These are phyloP conservation scores for Apophysomyces variabilis DNA, from an alignment of 371 early-diverging fungal genomes.

Conservation along the genomic window DNA sequence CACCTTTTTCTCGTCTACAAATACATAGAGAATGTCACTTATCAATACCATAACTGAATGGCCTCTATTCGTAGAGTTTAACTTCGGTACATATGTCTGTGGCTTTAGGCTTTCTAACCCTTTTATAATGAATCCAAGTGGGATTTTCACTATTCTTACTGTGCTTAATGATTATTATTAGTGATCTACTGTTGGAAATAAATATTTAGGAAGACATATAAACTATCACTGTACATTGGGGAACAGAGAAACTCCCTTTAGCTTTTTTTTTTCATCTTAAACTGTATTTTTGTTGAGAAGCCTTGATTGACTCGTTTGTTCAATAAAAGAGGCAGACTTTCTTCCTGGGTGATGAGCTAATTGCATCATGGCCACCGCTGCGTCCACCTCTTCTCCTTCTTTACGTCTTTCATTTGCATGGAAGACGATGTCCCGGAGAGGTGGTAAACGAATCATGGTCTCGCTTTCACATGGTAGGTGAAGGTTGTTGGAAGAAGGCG, in stretches of 20 bases:
- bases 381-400: slow-evolving; percentile 22
- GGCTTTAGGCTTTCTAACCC: too few species aligned
- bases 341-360: slow-evolving; percentile 14
- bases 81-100: too few species aligned
- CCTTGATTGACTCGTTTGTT: background rate
- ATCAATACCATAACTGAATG: too few species aligned
- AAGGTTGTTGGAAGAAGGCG: background rate
- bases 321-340: background rate
- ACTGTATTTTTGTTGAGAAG: background rate
- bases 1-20: too few species aligned
- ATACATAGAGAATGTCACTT: background rate
- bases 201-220: background rate
- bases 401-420: slow-evolving; percentile 14
- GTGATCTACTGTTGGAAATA: too few species aligned
- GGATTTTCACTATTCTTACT: too few species aligned
- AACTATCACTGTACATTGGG: background rate
- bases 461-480: background rate
- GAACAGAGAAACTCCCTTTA: too few species aligned
- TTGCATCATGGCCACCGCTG: slow-evolving; percentile 48
- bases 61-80: too few species aligned
- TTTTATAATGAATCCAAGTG: too few species aligned
- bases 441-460: slow-evolving; percentile 14
- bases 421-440: slow-evolving; percentile 25
- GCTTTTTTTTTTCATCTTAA: background rate
- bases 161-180: too few species aligned